These are phyloP conservation scores for Cardamine occulta DNA, from an alignment of 345 rosid genomes.

Conservation along the genomic window DNA sequence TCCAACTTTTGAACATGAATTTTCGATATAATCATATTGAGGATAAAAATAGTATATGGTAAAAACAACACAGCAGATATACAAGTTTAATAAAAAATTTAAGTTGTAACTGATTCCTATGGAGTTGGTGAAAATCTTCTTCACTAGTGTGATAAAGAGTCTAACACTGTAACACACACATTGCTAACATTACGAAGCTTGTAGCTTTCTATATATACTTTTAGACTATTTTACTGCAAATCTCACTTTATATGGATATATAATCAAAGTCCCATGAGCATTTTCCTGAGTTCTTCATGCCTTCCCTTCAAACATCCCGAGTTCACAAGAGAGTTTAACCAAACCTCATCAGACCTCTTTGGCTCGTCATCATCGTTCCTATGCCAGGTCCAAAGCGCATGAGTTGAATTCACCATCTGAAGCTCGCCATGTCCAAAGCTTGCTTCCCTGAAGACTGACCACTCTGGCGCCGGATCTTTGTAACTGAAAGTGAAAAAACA, in stretches of 20 bases:
- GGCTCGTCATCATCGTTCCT: constrained; percentile 97
- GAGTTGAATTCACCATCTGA: constrained; percentile 70
- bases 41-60: no score
- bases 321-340: constrained; percentile 74
- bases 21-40: background rate
- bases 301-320: constrained; percentile 65
- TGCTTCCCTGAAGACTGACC: constrained; percentile 97
- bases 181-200: constrained; percentile 23
- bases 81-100: constrained; percentile 26
- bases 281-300: constrained; percentile 49
- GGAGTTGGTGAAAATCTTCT: constrained; percentile 19
- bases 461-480: constrained; percentile 70
- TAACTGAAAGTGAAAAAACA: constrained; percentile 47
- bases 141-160: constrained; percentile 3
- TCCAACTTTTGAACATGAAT: constrained; percentile 1
- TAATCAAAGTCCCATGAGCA: constrained; percentile 55
- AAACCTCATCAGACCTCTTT: constrained; percentile 73
- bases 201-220: constrained; percentile 19
- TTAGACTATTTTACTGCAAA: constrained; percentile 12
- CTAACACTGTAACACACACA: background rate
- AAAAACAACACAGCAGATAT: constrained; percentile 3
- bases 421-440: constrained; percentile 98
- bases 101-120: constrained; percentile 11
- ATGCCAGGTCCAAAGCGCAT: constrained; percentile 96
- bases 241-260: background rate